Evolutionary conservation across 805 yeast genomes (phyloP), one percentile per base, ranked within the genome.

Genomic region (Yamadazyma akitaensis): DNA sequence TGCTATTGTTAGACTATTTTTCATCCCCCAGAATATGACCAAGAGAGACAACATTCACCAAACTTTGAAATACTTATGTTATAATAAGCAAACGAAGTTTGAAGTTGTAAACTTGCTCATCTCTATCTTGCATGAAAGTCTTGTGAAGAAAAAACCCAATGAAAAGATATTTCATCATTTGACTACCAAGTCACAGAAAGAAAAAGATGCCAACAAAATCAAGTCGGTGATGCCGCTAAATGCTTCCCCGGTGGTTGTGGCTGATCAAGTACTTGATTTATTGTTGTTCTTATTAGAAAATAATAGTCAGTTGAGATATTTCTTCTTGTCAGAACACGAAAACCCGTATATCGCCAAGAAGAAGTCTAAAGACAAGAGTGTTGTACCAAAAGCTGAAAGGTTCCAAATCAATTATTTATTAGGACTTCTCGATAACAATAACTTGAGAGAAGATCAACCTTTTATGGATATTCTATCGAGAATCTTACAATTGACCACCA

Each of bases 401-500:
- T 88, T 77, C 63, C 96, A 97, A 1, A 75, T 91, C 51, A 90
- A 88, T 58, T 67, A 80, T 42, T 67, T 91, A 25, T 68, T 91
- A 25, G 68, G 70, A 6, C 62, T 91, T 14, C 67, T 91, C 47
- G 85, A 82, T 35, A 79, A 81, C 45, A 74, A 76, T 7, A 60
- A 82, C n/a, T 77, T 89, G 43, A 78, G 79, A 19, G 86, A 85
- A 44, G 95, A 87, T 59, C 80, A 85, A 5, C 79, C 81, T 5
- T 70, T 89, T 52, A 79, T 91, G 82, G 96, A 90, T 59, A 63
- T 82, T 18, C 64, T 90, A 24, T 85, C 96, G 0, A 73, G 86
- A 48, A 80, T 88, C 14, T 70, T 90, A 28, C 94, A 87, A 57
- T 78, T 84, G 40, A 81, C 91, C 3, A 86, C 96, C 0, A 75